Evolutionary conservation across 306 rosid species (phyloP).

Genomic region (Glycine latifolia): DNA sequence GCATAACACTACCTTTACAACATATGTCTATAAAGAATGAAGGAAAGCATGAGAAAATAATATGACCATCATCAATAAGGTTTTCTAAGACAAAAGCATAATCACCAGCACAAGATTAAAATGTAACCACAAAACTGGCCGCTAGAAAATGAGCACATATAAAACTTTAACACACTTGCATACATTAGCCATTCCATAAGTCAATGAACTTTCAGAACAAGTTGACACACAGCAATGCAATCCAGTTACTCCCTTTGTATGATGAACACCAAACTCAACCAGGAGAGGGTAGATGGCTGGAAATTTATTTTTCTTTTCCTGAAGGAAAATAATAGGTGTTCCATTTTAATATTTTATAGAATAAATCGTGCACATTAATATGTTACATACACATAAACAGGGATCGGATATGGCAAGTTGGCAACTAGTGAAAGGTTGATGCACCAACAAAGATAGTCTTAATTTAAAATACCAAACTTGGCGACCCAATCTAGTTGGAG

Average conservation of each 20-base stretch:
- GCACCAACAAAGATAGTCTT: too few species aligned
- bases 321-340: background rate
- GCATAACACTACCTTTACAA: background rate
- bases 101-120: background rate
- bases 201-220: slow-evolving; percentile 10
- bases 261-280: too few species aligned
- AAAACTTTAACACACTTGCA: slow-evolving; percentile 5
- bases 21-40: background rate
- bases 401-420: background rate
- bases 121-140: slow-evolving; percentile 7
- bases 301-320: background rate
- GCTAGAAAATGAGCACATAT: slow-evolving; percentile 16
- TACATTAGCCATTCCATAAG: slow-evolving; percentile 2
- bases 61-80: slow-evolving; percentile 8
- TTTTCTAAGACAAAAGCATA: background rate
- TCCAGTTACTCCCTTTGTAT: too few species aligned
- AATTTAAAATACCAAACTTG: too few species aligned
- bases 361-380: slow-evolving; percentile 6
- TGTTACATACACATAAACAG: slow-evolving; percentile 17
- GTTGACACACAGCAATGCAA: background rate
- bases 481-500: too few species aligned
- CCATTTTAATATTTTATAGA: slow-evolving; percentile 2
- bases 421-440: background rate
- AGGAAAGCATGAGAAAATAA: background rate
- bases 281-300: background rate